phyloP scores from a whole-genome alignment of 192 early-diverging fungal species.

The Umbelopsis isabellina region DNA sequence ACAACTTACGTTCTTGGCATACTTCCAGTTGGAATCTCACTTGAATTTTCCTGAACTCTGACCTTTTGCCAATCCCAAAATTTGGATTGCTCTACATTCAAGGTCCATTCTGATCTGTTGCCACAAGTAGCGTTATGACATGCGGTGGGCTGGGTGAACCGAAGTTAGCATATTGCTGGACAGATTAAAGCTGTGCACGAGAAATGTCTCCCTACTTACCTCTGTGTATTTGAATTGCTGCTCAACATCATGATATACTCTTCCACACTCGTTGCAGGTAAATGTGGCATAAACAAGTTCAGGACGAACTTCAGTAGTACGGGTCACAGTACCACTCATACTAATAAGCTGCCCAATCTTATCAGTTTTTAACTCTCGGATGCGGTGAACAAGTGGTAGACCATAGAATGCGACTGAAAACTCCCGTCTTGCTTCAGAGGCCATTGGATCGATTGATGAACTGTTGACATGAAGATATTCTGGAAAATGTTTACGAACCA shows the following conservation, averaged over 20 bases:
- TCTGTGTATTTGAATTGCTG: conserved; percentile 98
- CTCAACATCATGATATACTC: conserved; percentile 80
- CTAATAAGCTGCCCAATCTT: conserved; percentile 80
- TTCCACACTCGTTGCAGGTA: conserved; percentile 82
- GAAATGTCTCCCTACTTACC: conserved; percentile 41
- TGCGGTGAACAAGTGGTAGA: conserved; percentile 59
- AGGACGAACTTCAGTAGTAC: conserved; percentile 96
- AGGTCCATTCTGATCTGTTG: conserved; percentile 78
- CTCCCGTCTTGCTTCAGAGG: conserved; percentile 62
- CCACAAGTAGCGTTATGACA: conserved; percentile 84
- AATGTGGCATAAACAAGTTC: conserved; percentile 93
- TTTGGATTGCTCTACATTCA: conserved; percentile 80
- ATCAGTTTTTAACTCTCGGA: conserved; percentile 86
- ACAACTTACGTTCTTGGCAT: conserved; percentile 90
- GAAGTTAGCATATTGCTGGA: neutral
- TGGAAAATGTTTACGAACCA: conserved; percentile 72
- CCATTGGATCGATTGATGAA: conserved; percentile 34
- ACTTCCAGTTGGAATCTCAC: conserved; percentile 94
- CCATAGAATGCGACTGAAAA: conserved; percentile 77
- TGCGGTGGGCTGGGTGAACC: conserved; percentile 65
- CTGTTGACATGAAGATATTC: conserved; percentile 59
- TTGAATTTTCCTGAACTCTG: conserved; percentile 92
- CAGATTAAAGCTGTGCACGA: neutral
- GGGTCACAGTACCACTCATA: conserved; percentile 92
- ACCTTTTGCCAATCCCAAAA: conserved; percentile 99